A percentile compares a stretch with the other conserved stretches of the same genome.
Evolutionary conservation across 345 rosid genomes (phyloP).

Genomic region (Cardamine occulta): DNA sequence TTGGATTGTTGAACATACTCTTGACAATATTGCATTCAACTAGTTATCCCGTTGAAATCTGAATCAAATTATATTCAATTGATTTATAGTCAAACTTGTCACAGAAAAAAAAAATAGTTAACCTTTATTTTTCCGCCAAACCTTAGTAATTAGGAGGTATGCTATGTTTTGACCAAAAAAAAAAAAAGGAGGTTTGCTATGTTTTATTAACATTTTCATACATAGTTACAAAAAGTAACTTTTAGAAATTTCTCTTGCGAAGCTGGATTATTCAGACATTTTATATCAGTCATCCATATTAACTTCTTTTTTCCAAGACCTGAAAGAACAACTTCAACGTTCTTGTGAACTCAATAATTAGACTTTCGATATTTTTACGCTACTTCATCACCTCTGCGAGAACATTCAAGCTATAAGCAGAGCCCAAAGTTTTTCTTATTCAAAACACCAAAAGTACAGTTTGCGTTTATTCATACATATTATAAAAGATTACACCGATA

Average conservation of each 20-base stretch:
- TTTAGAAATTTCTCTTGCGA: too few species aligned
- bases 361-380: not conserved
- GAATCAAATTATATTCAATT: not conserved
- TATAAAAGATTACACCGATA: too few species aligned
- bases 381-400: not conserved
- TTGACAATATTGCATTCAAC: conserved; percentile 12
- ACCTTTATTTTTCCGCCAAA: too few species aligned
- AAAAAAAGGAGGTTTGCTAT: too few species aligned
- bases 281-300: not conserved
- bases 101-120: too few species aligned
- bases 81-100: conserved; percentile 9
- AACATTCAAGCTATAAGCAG: not conserved
- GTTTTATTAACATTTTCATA: too few species aligned
- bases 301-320: not conserved
- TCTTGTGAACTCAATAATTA: not conserved
- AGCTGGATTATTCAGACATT: too few species aligned
- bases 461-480: too few species aligned
- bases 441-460: not conserved
- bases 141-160: too few species aligned
- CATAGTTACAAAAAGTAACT: not conserved
- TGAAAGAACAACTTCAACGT: not conserved
- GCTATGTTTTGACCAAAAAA: too few species aligned
- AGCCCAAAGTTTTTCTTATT: conserved; percentile 25
- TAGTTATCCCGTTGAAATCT: not conserved
- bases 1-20: not conserved